Conservation (phyloP, 2,329 filamentous ascomycete species). For the Xylaria sp. region DNA sequence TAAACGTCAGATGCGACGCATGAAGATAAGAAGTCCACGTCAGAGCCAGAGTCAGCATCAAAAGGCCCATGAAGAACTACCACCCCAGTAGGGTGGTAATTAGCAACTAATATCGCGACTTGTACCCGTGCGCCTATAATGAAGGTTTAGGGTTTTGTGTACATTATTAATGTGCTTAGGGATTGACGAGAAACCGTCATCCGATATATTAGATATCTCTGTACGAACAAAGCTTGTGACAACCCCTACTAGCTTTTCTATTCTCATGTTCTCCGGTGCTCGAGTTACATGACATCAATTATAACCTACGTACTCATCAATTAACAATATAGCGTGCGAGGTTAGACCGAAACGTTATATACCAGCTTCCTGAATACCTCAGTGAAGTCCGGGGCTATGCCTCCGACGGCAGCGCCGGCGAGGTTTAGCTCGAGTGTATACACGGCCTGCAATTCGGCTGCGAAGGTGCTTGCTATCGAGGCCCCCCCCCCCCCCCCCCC, state of each 20-base stretch:
- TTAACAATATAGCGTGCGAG: neutral
- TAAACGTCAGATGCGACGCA: conserved; percentile 31
- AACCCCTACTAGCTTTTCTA: conserved; percentile 19
- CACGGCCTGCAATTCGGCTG: conserved; percentile 61
- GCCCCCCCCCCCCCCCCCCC: too few species aligned
- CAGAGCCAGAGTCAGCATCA: conserved; percentile 25
- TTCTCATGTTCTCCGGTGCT: neutral
- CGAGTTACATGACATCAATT: neutral
- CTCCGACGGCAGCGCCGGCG: conserved; percentile 18
- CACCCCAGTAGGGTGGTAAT: neutral
- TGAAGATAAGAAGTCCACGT: conserved; percentile 19
- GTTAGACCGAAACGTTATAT: neutral
- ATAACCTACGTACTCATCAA: neutral
- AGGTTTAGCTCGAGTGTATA: conserved; percentile 63
- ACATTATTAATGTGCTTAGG: conserved; percentile 18
- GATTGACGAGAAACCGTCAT: conserved; percentile 8
- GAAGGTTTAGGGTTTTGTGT: conserved; percentile 19
- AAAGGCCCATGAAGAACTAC: conserved; percentile 8
- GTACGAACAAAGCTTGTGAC: conserved; percentile 30
- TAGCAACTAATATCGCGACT: conserved; percentile 21
- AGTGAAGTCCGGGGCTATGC: conserved; percentile 19
- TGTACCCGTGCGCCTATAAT: conserved; percentile 12
- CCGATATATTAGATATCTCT: conserved; percentile 23
- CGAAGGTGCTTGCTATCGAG: conserved; percentile 63
- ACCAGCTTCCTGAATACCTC: conserved; percentile 6